Evolutionary conservation across 106 monocot species (phyloP).

Genomic region (Dendrobium nobile): DNA sequence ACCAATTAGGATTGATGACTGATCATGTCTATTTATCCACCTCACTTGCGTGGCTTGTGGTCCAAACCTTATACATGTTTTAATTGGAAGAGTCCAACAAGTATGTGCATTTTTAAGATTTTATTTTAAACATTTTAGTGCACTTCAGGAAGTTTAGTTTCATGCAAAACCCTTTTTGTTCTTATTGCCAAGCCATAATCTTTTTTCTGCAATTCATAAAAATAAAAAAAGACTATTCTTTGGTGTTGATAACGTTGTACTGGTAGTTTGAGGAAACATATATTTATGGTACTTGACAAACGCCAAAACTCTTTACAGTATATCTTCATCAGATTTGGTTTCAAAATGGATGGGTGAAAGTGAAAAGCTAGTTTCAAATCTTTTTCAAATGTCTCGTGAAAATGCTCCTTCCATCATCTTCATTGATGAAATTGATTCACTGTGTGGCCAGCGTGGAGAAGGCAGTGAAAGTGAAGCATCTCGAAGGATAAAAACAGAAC

Average conservation of each 20-base stretch:
- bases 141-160: background rate
- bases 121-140: background rate
- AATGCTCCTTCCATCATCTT: slow-evolving; percentile 72
- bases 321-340: slow-evolving; percentile 93
- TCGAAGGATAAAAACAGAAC: slow-evolving; percentile 85
- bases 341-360: slow-evolving; percentile 99
- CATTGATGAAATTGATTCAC: slow-evolving; percentile 66
- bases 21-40: background rate
- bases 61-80: background rate
- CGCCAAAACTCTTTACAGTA: slow-evolving; percentile 33
- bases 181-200: background rate
- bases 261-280: background rate
- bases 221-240: background rate
- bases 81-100: background rate
- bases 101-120: background rate
- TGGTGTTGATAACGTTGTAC: background rate
- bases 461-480: slow-evolving; percentile 94
- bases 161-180: background rate
- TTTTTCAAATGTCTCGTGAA: slow-evolving; percentile 79
- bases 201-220: background rate
- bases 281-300: background rate
- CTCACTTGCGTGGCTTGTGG: background rate
- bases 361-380: slow-evolving; percentile 87
- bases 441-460: slow-evolving; percentile 63
- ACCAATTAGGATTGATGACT: background rate